Conservation (phyloP, 129 eudicot genomes). For the Sambucus nigra region DNA sequence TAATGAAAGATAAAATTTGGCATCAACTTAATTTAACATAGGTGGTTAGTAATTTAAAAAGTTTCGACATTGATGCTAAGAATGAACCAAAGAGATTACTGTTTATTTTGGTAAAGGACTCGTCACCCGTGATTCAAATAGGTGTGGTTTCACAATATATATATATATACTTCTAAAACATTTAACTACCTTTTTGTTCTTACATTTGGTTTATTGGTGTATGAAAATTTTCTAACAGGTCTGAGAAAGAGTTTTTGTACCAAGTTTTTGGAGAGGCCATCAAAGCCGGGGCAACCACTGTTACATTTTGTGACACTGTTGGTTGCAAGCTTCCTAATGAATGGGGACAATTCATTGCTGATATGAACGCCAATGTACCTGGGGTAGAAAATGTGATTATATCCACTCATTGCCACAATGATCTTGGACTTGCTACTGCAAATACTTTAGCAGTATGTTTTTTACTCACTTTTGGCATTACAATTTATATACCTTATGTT, state of each 20-base stretch:
- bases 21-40: too few relatives aligned
- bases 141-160: too few relatives aligned
- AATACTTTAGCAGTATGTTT: not conserved
- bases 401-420: slow-evolving; percentile 15
- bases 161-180: not conserved
- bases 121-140: not conserved
- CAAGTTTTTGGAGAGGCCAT: slow-evolving; percentile 12
- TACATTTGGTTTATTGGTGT: not conserved
- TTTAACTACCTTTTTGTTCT: not conserved
- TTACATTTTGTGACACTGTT: slow-evolving; percentile 10
- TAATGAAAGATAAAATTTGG: too few relatives aligned
- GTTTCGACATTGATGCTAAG: not conserved
- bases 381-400: slow-evolving; percentile 13
- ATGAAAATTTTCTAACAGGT: not conserved
- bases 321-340: slow-evolving; percentile 10
- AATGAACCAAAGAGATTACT: not conserved
- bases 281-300: slow-evolving; percentile 16
- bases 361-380: slow-evolving; percentile 1
- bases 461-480: not conserved
- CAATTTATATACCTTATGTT: too few relatives aligned
- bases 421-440: slow-evolving; percentile 19
- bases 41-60: too few relatives aligned
- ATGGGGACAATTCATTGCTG: slow-evolving; percentile 7
- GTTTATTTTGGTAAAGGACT: not conserved
- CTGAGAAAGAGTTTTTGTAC: slow-evolving; percentile 14